These are phyloP conservation scores for Colletotrichum echinochloae DNA, from an alignment of 2,329 filamentous ascomycete species.

Conservation along the genomic window DNA sequence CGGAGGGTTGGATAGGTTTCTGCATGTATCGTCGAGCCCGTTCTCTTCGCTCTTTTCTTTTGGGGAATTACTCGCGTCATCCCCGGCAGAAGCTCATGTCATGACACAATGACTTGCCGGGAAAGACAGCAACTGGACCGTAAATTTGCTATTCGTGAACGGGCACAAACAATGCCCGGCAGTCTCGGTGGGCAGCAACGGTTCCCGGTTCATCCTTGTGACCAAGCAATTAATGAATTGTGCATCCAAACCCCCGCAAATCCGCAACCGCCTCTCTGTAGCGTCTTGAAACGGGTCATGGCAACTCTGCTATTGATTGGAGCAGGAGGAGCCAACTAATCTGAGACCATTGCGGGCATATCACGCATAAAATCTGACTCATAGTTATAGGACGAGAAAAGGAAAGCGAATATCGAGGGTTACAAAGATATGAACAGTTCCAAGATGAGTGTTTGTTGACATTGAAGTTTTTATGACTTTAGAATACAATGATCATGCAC, in stretches of 20 bases:
- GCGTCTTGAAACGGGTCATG: neutral
- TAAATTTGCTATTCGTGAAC: neutral
- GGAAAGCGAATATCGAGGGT: neutral
- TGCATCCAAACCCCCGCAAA: neutral
- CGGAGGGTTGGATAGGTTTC: neutral
- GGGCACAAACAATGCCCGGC: neutral
- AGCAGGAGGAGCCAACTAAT: neutral
- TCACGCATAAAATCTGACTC: neutral
- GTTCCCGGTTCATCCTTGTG: neutral
- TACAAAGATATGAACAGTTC: neutral
- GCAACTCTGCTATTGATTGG: neutral
- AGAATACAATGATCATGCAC: too few relatives aligned
- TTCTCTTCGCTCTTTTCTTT: too few relatives aligned
- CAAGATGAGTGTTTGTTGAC: neutral
- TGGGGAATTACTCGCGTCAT: neutral
- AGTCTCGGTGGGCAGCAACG: neutral
- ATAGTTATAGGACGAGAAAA: neutral
- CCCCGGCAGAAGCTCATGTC: neutral
- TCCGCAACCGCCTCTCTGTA: neutral
- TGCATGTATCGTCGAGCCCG: too few relatives aligned
- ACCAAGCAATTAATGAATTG: neutral
- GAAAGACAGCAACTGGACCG: neutral
- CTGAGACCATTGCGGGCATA: neutral
- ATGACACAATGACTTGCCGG: neutral
- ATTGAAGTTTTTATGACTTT: too few relatives aligned